Conservation (phyloP, 106 monocot species). For the Dendrobium huoshanense region DNA sequence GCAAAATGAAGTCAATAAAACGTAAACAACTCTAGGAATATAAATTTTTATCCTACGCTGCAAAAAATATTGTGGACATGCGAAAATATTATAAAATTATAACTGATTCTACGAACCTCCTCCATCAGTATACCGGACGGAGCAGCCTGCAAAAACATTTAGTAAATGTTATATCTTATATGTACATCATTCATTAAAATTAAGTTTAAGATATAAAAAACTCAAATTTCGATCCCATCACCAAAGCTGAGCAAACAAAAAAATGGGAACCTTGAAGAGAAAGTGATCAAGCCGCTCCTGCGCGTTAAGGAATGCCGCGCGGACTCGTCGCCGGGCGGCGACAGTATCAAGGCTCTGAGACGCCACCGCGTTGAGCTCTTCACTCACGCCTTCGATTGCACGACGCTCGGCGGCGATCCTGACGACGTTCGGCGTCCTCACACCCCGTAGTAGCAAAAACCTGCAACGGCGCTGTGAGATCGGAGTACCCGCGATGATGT, state of each 20-base stretch:
- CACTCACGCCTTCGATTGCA: slow-evolving; percentile 52
- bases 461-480: neutral
- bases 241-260: neutral
- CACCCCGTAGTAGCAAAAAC: neutral
- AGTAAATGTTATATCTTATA: neutral
- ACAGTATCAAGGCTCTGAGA: slow-evolving; percentile 58
- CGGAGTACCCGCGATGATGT: neutral
- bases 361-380: slow-evolving; percentile 65
- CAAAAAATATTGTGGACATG: neutral
- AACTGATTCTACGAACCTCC: slow-evolving; percentile 38
- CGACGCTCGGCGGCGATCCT: slow-evolving; percentile 15
- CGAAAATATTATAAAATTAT: neutral
- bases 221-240: neutral
- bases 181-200: neutral
- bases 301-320: slow-evolving; percentile 45
- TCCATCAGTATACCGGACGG: slow-evolving; percentile 60
- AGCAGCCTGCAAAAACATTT: slow-evolving; percentile 46
- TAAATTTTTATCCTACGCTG: neutral
- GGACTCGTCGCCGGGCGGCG: slow-evolving; percentile 49
- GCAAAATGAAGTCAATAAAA: slow-evolving; percentile 1
- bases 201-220: neutral
- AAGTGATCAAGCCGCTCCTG: slow-evolving; percentile 74
- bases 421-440: neutral
- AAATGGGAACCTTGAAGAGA: slow-evolving; percentile 66
- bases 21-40: neutral